These are phyloP conservation scores for Monosporascus sp. DNA, from an alignment of 2,329 filamentous ascomycete species.

Conservation along the genomic window DNA sequence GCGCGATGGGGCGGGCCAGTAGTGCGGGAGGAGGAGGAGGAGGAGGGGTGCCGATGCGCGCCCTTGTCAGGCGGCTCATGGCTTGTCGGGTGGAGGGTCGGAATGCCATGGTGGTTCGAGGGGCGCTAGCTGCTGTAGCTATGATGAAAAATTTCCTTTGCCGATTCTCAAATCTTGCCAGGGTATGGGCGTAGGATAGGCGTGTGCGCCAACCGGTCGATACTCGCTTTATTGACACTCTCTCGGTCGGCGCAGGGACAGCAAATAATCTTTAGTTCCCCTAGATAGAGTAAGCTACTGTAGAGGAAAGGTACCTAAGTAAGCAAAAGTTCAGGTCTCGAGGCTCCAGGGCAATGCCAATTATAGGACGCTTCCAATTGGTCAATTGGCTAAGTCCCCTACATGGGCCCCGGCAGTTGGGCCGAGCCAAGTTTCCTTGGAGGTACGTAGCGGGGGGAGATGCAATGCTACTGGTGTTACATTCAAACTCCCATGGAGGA, in stretches of 20 bases:
- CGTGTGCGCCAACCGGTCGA: no score
- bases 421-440: background rate
- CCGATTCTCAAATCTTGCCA: background rate
- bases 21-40: background rate
- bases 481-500: no score
- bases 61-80: slow-evolving; percentile 14
- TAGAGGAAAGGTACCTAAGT: no score
- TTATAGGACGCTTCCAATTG: slow-evolving; percentile 9
- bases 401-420: background rate
- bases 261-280: no score
- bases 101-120: slow-evolving; percentile 17
- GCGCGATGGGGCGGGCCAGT: slow-evolving; percentile 7
- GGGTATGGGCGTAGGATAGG: background rate
- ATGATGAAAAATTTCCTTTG: background rate
- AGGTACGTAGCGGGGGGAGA: no score
- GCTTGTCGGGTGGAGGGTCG: slow-evolving; percentile 17
- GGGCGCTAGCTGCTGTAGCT: background rate
- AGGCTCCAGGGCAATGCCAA: background rate
- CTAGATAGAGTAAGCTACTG: no score
- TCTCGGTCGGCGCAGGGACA: no score
- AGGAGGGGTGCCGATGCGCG: slow-evolving; percentile 9
- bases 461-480: no score
- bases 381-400: background rate
- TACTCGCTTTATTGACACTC: no score
- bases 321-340: background rate